Evolutionary conservation across 78 protist species (phyloP).

Genomic region (Blattamonas nauphoetae): DNA sequence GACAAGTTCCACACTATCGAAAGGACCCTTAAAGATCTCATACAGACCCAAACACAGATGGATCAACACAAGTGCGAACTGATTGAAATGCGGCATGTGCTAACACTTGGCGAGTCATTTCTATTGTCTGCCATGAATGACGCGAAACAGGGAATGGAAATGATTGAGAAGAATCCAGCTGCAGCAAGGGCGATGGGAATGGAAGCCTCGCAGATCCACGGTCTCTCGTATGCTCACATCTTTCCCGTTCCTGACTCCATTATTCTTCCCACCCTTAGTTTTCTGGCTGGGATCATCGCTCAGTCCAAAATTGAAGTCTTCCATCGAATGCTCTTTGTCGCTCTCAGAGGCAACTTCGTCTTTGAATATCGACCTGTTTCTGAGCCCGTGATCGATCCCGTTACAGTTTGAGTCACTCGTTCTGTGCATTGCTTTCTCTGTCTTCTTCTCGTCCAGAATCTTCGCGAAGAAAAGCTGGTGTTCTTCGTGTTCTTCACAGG

Average conservation of each 20-base stretch:
- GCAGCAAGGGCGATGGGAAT: no score
- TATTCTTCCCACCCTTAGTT: no score
- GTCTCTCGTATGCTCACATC: no score
- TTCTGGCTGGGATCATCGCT: background rate
- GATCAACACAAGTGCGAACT: background rate
- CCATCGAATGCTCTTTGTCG: background rate
- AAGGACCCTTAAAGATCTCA: background rate
- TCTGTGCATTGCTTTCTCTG: background rate
- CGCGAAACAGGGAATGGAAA: no score
- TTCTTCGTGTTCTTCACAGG: background rate
- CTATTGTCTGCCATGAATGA: no score
- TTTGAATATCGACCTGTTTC: background rate
- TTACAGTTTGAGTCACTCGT: background rate
- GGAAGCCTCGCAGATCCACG: no score
- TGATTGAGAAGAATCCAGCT: no score
- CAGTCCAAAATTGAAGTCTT: background rate
- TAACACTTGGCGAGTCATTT: background rate
- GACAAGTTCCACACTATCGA: background rate
- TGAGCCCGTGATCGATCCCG: background rate
- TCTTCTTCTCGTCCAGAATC: background rate
- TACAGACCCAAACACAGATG: background rate
- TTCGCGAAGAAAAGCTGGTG: background rate
- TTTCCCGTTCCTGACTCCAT: no score
- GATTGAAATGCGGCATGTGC: conserved; percentile 6
- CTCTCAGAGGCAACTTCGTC: background rate